phyloP scores from a whole-genome alignment of 1,284 basidiomycete species.

The Austroboletus niveus region DNA sequence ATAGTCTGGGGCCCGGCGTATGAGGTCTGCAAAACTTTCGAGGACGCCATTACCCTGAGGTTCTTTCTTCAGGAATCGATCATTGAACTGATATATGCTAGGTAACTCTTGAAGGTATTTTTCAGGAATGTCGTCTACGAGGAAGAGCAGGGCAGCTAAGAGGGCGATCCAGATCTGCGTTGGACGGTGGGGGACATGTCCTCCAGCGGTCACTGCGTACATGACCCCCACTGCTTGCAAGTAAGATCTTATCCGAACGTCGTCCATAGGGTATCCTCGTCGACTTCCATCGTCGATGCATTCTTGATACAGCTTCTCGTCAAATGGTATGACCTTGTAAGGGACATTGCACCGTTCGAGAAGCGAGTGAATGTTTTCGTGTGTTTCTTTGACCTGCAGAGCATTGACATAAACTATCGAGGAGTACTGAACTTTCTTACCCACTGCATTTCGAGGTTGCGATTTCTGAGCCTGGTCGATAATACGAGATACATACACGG shows the following conservation, averaged over 20 bases:
- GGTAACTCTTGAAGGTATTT: no score
- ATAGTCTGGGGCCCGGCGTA: no score
- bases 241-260: conserved; percentile 1
- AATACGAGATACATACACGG: no score
- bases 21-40: no score
- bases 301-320: conserved; percentile 1
- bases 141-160: conserved; percentile 16
- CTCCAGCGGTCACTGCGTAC: conserved; percentile 1
- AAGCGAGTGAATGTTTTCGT: neutral
- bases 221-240: conserved; percentile 1
- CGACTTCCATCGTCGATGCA: conserved; percentile 1
- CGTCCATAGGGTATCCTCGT: conserved; percentile 1
- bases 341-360: conserved; percentile 6
- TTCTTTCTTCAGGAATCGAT: no score
- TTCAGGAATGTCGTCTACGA: conserved; percentile 25
- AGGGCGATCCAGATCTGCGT: conserved; percentile 22
- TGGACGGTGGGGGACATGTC: conserved; percentile 1
- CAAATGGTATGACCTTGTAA: conserved; percentile 7
- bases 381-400: conserved; percentile 6
- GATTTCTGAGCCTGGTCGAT: no score
- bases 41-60: no score
- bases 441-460: no score
- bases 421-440: no score
- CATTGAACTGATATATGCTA: no score
- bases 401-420: no score